Conservation (phyloP, 164 flowering plant genomes). For the Magnolia changhungtana region DNA sequence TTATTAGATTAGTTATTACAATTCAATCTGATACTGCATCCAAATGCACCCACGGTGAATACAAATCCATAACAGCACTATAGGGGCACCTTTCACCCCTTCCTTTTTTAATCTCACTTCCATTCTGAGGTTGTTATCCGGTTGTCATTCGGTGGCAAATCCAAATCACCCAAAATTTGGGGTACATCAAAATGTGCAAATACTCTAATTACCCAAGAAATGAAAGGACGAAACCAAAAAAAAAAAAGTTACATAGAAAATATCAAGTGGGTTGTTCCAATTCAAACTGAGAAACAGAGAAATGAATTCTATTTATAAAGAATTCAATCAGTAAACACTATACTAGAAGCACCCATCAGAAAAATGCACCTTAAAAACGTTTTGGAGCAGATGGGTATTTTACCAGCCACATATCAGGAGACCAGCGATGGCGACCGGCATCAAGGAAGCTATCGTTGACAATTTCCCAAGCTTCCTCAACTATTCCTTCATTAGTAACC, state of each 20-base stretch:
- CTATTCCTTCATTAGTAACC: slow-evolving; percentile 64
- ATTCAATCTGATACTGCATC: too few relatives aligned
- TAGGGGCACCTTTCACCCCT: too few relatives aligned
- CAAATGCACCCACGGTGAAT: too few relatives aligned
- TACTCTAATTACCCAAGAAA: neutral
- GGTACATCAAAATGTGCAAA: too few relatives aligned
- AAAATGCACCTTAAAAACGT: neutral
- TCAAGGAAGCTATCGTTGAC: slow-evolving; percentile 81
- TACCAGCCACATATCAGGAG: slow-evolving; percentile 81
- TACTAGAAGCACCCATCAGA: neutral
- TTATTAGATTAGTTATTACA: too few relatives aligned
- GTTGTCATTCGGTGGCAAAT: too few relatives aligned
- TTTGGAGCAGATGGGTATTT: neutral
- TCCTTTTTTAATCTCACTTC: too few relatives aligned
- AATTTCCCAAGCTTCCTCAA: slow-evolving; percentile 91
- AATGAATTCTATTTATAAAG: neutral
- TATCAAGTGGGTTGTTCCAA: neutral
- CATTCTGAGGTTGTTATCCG: too few relatives aligned
- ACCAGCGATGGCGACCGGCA: slow-evolving; percentile 56
- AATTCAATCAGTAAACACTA: neutral
- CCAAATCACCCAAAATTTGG: too few relatives aligned
- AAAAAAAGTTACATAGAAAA: neutral
- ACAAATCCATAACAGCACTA: too few relatives aligned
- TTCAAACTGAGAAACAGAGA: neutral
- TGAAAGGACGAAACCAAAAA: neutral